Evolutionary conservation across 805 yeast genomes (phyloP).

Genomic region (Saccharomycopsis lassenensis): DNA sequence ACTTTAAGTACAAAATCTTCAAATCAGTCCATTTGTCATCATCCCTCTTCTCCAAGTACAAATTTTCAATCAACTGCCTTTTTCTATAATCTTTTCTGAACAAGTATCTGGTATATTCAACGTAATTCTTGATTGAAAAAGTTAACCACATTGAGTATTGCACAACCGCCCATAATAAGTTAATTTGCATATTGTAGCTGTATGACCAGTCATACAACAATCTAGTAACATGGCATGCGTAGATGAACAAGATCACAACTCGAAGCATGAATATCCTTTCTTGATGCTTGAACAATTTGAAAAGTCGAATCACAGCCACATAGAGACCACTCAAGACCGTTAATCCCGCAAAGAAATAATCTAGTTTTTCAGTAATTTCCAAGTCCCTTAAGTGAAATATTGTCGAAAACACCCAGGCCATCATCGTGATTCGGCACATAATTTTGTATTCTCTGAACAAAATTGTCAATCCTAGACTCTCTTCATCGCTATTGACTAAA

Average conservation of each 20-base stretch:
- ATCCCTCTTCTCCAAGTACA: background rate
- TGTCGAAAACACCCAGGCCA: conserved; percentile 82
- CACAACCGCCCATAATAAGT: conserved; percentile 62
- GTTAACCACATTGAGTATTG: conserved; percentile 53
- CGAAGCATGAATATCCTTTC: conserved; percentile 29
- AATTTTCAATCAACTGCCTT: conserved; percentile 9
- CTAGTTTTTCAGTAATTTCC: conserved; percentile 68
- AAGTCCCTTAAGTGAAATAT: conserved; percentile 85
- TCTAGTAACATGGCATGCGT: conserved; percentile 53
- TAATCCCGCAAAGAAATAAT: conserved; percentile 87
- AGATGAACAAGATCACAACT: conserved; percentile 36
- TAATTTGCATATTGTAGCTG: conserved; percentile 89
- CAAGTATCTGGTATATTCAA: conserved; percentile 15
- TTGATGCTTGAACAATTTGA: conserved; percentile 40
- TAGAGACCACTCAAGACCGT: conserved; percentile 77
- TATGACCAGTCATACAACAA: conserved; percentile 73
- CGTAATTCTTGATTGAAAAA: conserved; percentile 26
- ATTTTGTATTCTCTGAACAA: conserved; percentile 29
- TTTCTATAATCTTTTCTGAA: conserved; percentile 15
- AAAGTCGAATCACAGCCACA: conserved; percentile 49
- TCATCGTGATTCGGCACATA: conserved; percentile 55
- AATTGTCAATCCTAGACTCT: conserved; percentile 18
- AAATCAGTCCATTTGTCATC: background rate
- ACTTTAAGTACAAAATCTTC: conserved; percentile 10
- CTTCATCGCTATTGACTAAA: conserved; percentile 9